Evolutionary conservation across 2,329 filamentous ascomycete species (phyloP).

Genomic region (Sodiomyces alkalinus): DNA sequence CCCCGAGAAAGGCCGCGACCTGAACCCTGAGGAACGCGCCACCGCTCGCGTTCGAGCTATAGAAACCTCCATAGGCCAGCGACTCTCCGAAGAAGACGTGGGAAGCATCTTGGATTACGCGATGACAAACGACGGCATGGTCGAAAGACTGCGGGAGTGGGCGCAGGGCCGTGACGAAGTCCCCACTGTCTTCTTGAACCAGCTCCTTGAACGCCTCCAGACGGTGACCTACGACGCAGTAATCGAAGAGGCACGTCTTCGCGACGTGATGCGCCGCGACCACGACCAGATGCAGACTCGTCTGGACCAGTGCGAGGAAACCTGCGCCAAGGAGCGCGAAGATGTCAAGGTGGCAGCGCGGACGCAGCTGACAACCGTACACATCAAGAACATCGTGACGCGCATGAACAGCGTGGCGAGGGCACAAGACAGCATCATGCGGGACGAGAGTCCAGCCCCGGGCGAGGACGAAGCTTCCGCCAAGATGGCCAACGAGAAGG

Average conservation of each 20-base stretch:
- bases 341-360: too few species aligned
- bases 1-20: neutral
- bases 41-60: slow-evolving; percentile 3
- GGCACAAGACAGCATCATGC: too few species aligned
- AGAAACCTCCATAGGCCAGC: slow-evolving; percentile 6
- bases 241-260: slow-evolving; percentile 6
- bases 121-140: slow-evolving; percentile 6
- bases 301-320: too few species aligned
- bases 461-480: too few species aligned
- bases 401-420: too few species aligned
- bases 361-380: too few species aligned
- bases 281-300: too few species aligned
- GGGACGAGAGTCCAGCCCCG: too few species aligned
- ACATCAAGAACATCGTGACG: too few species aligned
- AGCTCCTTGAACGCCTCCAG: slow-evolving; percentile 4
- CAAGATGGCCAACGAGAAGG: too few species aligned
- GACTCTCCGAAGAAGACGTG: slow-evolving; percentile 3
- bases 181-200: slow-evolving; percentile 5
- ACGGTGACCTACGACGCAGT: slow-evolving; percentile 5
- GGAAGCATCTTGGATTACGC: slow-evolving; percentile 6
- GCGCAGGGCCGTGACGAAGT: slow-evolving; percentile 5
- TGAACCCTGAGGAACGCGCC: slow-evolving; percentile 4
- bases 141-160: slow-evolving; percentile 5
- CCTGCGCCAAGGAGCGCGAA: too few species aligned
- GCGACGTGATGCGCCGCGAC: too few species aligned